A percentile compares a stretch with the other conserved stretches of the same genome.
Evolutionary conservation across 345 rosid genomes (phyloP).

Genomic region (Bruguiera sexangula): DNA sequence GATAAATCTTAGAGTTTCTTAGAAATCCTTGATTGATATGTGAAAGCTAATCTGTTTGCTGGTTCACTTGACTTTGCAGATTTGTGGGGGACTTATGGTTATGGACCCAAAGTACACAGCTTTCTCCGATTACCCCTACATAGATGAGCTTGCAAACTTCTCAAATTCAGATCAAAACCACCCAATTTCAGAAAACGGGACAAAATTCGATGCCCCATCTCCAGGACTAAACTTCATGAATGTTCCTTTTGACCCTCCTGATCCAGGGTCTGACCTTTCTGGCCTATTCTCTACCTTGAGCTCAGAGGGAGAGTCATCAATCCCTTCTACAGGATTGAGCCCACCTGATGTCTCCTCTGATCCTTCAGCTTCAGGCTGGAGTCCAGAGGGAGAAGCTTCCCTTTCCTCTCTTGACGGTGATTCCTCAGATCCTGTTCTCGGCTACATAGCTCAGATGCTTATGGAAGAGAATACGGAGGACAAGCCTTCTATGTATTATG

Average conservation of each 20-base stretch:
- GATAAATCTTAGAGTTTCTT: background rate
- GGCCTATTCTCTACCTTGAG: background rate
- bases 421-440: constrained; percentile 25
- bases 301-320: constrained; percentile 15
- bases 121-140: background rate
- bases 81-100: no score
- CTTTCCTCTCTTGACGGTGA: constrained; percentile 25
- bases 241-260: constrained; percentile 17
- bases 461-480: constrained; percentile 33
- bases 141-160: constrained; percentile 13
- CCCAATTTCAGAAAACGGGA: constrained; percentile 7
- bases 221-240: constrained; percentile 15
- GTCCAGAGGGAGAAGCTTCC: constrained; percentile 33
- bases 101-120: background rate
- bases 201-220: constrained; percentile 10
- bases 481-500: constrained; percentile 23
- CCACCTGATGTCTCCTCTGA: background rate
- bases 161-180: constrained; percentile 10
- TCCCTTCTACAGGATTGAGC: background rate
- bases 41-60: background rate
- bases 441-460: constrained; percentile 31
- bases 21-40: background rate
- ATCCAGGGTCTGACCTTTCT: constrained; percentile 6
- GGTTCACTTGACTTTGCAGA: background rate
- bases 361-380: constrained; percentile 1